Evolutionary conservation across 179 eudicot species (phyloP), one percentile per base, ranked within the genome.

Genomic region (Beta macrorhiza): DNA sequence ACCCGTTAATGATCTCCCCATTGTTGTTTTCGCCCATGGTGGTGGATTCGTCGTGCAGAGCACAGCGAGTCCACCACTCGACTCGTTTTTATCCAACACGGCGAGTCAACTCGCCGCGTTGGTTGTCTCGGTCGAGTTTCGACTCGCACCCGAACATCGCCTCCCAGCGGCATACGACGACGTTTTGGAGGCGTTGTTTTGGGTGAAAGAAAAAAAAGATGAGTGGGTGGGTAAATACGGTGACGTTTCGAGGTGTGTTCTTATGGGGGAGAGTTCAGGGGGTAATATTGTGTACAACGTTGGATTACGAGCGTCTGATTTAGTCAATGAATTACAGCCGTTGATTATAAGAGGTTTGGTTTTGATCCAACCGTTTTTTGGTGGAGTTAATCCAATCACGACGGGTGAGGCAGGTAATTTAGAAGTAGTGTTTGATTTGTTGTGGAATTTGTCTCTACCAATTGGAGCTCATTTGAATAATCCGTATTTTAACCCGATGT

Each of bases 81-180:
- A 91, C 57, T 51, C 69, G 1, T 81, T 88, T 10, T 87, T 86
- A 64, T 55, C 77, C 2, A 47, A 45, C 44, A 68, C 89, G 8
- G 89, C 90, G 7, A 42, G 47, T 3, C 78, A 79, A 56, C 53
- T 87, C 1, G 10, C 32, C 14, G 79, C 72, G 64, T 37, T 85
- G 29, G 87, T 91, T 14, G 88, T 87, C 62, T 87, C 91, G 1
- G 85, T 89, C 0, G 88, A 89, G 44, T 86, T 85, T 59, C 86
- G 91, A 1, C 92, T 84, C 1, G 89, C 91, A 5, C 93, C 92
- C 0, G 93, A 91, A 44, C 81, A 87, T 32, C 86, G 91, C 37
- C 87, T 91, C 4, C 93, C 93, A 0, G 91, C 90, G 0, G 88
- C 91, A 1, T 89, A 88, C 74, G 90, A 91, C 49, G 93, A 91